Conservation (phyloP, 192 early-diverging fungal species). For the Glomus cerebriforme region DNA sequence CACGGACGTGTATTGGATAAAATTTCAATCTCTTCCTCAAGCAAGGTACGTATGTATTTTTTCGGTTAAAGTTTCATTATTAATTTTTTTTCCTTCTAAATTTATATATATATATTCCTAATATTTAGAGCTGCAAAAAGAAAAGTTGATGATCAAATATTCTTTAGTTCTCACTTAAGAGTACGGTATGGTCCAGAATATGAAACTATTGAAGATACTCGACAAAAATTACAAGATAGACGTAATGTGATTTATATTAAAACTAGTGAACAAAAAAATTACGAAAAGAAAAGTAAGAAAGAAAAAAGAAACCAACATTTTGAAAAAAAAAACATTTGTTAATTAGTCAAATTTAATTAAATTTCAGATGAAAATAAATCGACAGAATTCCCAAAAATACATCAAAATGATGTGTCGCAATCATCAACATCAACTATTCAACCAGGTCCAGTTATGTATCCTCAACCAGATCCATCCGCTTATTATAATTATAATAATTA, state of each 20-base stretch:
- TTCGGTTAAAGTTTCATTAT: background rate
- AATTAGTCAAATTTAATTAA: background rate
- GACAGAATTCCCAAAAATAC: background rate
- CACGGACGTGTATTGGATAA: conserved; percentile 38
- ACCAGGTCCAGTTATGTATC: background rate
- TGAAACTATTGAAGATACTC: conserved; percentile 47
- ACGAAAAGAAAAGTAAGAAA: conserved; percentile 6
- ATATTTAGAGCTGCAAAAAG: conserved; percentile 36
- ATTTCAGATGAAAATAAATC: background rate
- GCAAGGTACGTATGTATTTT: conserved; percentile 30
- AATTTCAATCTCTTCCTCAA: conserved; percentile 28
- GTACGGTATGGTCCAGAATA: conserved; percentile 45
- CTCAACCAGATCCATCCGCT: background rate
- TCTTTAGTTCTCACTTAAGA: conserved; percentile 39
- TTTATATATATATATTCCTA: background rate
- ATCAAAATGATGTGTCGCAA: background rate
- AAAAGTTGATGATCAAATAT: conserved; percentile 43
- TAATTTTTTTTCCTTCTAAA: too few species aligned
- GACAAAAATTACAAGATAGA: conserved; percentile 44
- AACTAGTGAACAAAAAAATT: conserved; percentile 1
- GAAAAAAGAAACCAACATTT: background rate
- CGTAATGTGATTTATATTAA: conserved; percentile 32
- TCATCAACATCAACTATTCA: background rate
- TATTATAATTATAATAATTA: background rate
- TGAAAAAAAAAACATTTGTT: background rate